Evolutionary conservation across 2,329 filamentous ascomycete species (phyloP).

Genomic region (Claviceps sorghi): DNA sequence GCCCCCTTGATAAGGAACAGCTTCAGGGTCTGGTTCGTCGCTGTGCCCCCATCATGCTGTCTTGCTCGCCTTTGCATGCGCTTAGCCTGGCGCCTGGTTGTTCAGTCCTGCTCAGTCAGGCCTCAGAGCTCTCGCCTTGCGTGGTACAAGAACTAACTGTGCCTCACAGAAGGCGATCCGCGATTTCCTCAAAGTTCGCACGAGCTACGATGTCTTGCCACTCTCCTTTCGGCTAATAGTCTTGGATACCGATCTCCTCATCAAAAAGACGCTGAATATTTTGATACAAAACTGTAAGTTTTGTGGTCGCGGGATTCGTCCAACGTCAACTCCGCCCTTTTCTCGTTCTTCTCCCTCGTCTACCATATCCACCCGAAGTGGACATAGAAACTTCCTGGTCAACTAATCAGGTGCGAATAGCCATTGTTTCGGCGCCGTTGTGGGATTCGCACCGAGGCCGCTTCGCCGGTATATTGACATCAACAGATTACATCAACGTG

Average conservation of each 20-base stretch:
- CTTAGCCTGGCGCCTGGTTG: background rate
- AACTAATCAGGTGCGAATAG: constrained; percentile 28
- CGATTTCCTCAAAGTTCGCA: constrained; percentile 90
- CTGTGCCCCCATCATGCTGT: background rate
- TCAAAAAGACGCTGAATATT: constrained; percentile 94
- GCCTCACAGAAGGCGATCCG: constrained; percentile 63
- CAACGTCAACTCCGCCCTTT: background rate
- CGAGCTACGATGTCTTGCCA: constrained; percentile 93
- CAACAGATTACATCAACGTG: constrained; percentile 95
- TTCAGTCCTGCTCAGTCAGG: background rate
- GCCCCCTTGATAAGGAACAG: constrained; percentile 59
- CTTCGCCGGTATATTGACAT: constrained; percentile 87
- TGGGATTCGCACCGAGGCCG: constrained; percentile 91
- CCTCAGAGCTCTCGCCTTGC: background rate
- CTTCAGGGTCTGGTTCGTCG: constrained; percentile 53
- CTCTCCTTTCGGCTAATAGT: constrained; percentile 92
- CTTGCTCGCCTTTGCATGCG: background rate
- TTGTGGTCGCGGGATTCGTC: background rate
- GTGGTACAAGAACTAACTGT: constrained; percentile 7
- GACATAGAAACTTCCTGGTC: too few relatives aligned
- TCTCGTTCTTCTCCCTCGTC: too few relatives aligned
- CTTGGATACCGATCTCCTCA: constrained; percentile 85
- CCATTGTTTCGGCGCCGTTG: constrained; percentile 90
- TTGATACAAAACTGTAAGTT: constrained; percentile 79
- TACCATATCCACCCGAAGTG: background rate